Percentiles rank a stretch among this genome's conserved stretches.
Evolutionary conservation across 495 filamentous ascomycete species (phyloP).

Genomic region (Astrocystis sublimbata): DNA sequence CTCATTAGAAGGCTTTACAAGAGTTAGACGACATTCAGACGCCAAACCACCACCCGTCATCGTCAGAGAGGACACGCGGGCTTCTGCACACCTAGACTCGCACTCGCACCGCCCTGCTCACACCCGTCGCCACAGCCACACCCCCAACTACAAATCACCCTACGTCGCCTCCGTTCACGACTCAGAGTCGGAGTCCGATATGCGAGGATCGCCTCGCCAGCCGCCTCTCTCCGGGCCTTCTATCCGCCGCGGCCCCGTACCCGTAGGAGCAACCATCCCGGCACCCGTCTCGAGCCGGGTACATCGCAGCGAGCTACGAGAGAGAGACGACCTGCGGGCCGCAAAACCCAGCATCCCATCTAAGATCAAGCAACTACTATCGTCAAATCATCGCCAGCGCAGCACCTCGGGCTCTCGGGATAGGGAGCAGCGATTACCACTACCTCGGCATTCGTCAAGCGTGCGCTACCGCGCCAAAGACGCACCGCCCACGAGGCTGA

Average conservation of each 20-base stretch:
- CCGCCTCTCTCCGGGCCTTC: conserved; percentile 26
- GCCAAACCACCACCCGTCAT: conserved; percentile 22
- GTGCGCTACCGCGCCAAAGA: conserved; percentile 29
- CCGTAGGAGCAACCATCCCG: conserved; percentile 21
- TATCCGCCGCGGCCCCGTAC: conserved; percentile 31
- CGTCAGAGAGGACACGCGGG: conserved; percentile 18
- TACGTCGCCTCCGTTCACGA: conserved; percentile 22
- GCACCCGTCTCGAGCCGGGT: conserved; percentile 21
- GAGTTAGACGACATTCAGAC: conserved; percentile 33
- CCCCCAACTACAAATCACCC: conserved; percentile 29
- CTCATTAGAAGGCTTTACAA: conserved; percentile 27
- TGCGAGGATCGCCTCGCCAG: conserved; percentile 26
- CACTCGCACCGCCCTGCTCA: conserved; percentile 22
- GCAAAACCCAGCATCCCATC: conserved; percentile 28
- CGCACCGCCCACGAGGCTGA: conserved; percentile 21
- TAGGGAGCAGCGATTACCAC: conserved; percentile 31
- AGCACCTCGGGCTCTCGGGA: no score
- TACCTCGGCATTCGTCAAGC: conserved; percentile 1
- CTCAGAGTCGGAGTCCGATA: conserved; percentile 29
- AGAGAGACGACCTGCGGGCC: conserved; percentile 29
- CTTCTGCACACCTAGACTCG: conserved; percentile 29
- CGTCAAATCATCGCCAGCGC: conserved; percentile 27
- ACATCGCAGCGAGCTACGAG: conserved; percentile 26
- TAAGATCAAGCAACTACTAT: conserved; percentile 31
- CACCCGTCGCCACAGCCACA: conserved; percentile 36